A percentile compares a stretch with the other conserved stretches of the same genome.
These are phyloP conservation scores for Ogataea henricii DNA, from an alignment of 805 yeast genomes.

Conservation along the genomic window DNA sequence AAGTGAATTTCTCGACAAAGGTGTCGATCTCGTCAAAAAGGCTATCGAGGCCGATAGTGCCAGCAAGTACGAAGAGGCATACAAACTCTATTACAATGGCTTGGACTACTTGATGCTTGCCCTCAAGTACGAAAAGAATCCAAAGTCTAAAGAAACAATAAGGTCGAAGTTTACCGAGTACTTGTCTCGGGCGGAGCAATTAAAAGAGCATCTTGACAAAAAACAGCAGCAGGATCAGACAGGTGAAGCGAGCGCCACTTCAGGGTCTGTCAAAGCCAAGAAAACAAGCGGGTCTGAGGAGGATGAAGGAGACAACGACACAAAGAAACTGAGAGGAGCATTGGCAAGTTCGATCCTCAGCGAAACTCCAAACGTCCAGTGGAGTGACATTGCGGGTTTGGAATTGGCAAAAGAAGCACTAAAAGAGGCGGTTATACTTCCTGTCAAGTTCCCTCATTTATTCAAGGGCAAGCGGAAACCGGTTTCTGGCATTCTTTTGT, in stretches of 20 bases:
- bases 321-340: conserved; percentile 87
- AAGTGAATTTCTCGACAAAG: conserved; percentile 80
- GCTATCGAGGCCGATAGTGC: conserved; percentile 95
- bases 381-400: conserved; percentile 96
- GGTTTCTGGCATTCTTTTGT: conserved; percentile 81
- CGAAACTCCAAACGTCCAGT: conserved; percentile 88
- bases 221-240: conserved; percentile 46
- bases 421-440: conserved; percentile 95
- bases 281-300: conserved; percentile 47
- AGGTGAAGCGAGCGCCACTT: conserved; percentile 53
- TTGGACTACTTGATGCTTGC: conserved; percentile 95
- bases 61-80: conserved; percentile 90
- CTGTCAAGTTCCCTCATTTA: conserved; percentile 93
- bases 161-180: conserved; percentile 90
- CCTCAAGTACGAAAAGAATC: conserved; percentile 90
- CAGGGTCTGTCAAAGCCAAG: conserved; percentile 59
- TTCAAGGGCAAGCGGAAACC: conserved; percentile 96
- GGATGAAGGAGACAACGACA: conserved; percentile 76
- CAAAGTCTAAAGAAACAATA: conserved; percentile 83
- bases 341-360: conserved; percentile 87
- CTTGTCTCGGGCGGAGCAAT: conserved; percentile 87
- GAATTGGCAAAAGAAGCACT: conserved; percentile 95
- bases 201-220: conserved; percentile 84
- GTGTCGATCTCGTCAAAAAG: conserved; percentile 90
- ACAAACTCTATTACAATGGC: conserved; percentile 88